Conservation (phyloP, 73 alveolate genomes). For the Chromera velia region DNA sequence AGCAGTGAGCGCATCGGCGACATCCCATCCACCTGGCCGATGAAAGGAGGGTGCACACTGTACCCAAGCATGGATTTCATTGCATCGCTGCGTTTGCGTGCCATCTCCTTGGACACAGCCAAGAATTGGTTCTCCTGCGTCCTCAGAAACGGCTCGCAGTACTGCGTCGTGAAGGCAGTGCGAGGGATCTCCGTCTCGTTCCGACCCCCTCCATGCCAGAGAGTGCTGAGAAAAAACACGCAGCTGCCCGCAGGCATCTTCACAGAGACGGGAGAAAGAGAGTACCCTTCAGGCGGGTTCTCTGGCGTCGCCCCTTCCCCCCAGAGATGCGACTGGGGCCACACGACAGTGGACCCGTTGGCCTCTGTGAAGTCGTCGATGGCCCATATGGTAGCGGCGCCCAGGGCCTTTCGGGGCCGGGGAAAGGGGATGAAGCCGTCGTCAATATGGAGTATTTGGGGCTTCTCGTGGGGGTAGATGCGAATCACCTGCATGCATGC, state of each 20-base stretch:
- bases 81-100: background rate
- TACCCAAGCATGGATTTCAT: conserved; percentile 20
- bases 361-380: conserved; percentile 22
- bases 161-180: conserved; percentile 30
- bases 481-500: conserved; percentile 1
- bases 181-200: conserved; percentile 16
- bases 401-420: conserved; percentile 19
- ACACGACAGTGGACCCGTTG: conserved; percentile 26
- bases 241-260: conserved; percentile 31
- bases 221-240: conserved; percentile 22
- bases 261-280: too few relatives aligned
- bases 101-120: background rate
- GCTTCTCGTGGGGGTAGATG: conserved; percentile 12
- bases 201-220: conserved; percentile 34
- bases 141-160: conserved; percentile 32
- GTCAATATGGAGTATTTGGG: conserved; percentile 22
- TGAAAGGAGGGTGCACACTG: conserved; percentile 32
- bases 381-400: conserved; percentile 36
- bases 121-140: conserved; percentile 27
- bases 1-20: too few relatives aligned
- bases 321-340: conserved; percentile 21
- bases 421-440: conserved; percentile 26
- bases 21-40: conserved; percentile 33
- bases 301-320: conserved; percentile 3
- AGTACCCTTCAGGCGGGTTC: too few relatives aligned